Base-by-base conservation (phyloP, 805 yeast genomes). In the Candida cerambycidarum region DNA sequence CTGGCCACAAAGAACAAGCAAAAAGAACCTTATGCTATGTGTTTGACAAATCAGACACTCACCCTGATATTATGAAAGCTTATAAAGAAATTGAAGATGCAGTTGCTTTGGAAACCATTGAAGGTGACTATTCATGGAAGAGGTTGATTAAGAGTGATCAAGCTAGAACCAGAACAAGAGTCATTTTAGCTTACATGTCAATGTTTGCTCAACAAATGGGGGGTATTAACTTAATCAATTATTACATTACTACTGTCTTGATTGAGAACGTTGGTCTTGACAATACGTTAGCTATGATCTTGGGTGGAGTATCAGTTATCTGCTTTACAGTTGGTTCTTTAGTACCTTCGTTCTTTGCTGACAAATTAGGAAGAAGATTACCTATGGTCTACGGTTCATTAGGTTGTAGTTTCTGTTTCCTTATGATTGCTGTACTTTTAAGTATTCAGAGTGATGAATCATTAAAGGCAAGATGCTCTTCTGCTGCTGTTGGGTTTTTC, bases 1-100 rank as follows among this genome's bases (percentile, higher is more conserved):
- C 72, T 42, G 73, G 72, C 43, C 65, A 78, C 54, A 64, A 69
- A 48, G 73, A 67, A 30, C 83, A 80, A 51, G 84, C 85, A 21
- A 48, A 42, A 31, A 14, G 31, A 12, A 27, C 44, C 2, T 33
- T 47, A 14, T 16, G 41, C 9, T 47, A 49, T 38, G 55, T 44
- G 48, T 64, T 28, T 57, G 39, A 30, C 12, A 34, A 41, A 12
- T 10, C 21, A 7, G 42, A 41, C 23, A 39, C 37, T n/a, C 30
- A 45, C 14, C 43, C 43, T 9, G 39, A 42, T 23, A 40, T 41
- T 15, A 16, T 43, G 9, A 24, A 32, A 10, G 41, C 38, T 19
- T 43, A 45, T 31, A 15, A 32, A 3, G 52, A 48, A 32, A 41
- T 45, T 10, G 45, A 45, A 32, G 44, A 43, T 12, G 50, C 47